Conservation (phyloP, 345 rosid species). For the Mallotus nudiflorus region DNA sequence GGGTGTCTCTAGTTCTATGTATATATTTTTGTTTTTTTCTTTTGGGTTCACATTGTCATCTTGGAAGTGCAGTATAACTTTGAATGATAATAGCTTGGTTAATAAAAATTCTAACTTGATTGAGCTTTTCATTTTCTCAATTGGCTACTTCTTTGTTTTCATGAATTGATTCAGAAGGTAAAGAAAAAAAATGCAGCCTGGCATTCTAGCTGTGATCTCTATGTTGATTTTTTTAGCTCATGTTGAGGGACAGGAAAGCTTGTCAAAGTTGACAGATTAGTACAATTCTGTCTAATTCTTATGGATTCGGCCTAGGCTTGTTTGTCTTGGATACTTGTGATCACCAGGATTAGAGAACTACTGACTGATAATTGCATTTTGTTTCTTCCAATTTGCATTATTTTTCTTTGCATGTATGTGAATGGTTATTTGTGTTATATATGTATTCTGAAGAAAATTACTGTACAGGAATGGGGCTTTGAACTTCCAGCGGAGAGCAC, state of each 20-base stretch:
- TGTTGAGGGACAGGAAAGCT: neutral
- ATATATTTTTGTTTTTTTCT: too few species aligned
- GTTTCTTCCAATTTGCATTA: neutral
- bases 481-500: slow-evolving; percentile 54
- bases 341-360: neutral
- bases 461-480: slow-evolving; percentile 80
- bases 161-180: neutral
- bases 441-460: slow-evolving; percentile 13
- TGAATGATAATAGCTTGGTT: too few species aligned
- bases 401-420: neutral
- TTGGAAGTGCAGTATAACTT: too few species aligned
- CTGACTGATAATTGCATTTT: neutral
- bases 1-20: too few species aligned
- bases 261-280: neutral
- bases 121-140: too few species aligned
- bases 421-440: slow-evolving; percentile 1
- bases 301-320: too few species aligned
- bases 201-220: neutral
- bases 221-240: neutral
- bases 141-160: too few species aligned
- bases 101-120: too few species aligned
- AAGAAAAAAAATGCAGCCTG: neutral
- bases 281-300: too few species aligned
- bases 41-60: too few species aligned
- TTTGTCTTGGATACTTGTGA: neutral